Conservation (phyloP, 2,329 filamentous ascomycete genomes). For the Exophiala viscosa region DNA sequence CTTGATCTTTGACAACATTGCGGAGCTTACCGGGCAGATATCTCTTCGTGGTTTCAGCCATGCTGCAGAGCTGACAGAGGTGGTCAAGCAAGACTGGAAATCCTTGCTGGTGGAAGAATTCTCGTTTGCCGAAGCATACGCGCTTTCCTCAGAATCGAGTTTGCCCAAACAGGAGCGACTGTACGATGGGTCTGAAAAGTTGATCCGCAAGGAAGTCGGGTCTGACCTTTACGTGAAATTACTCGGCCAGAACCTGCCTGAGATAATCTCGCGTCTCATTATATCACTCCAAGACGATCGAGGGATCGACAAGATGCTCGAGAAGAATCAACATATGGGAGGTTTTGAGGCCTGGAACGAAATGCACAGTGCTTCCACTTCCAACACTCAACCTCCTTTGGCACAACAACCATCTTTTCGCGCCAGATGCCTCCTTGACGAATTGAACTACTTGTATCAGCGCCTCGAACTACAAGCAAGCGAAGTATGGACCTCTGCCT, state of each 20-base stretch:
- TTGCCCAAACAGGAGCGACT: slow-evolving; percentile 41
- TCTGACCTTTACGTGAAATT: slow-evolving; percentile 60
- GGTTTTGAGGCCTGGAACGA: slow-evolving; percentile 48
- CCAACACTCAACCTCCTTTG: slow-evolving; percentile 62
- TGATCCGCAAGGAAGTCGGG: slow-evolving; percentile 67
- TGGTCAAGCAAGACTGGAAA: slow-evolving; percentile 52
- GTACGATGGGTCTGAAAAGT: slow-evolving; percentile 58
- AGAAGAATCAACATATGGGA: slow-evolving; percentile 47
- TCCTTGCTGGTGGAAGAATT: slow-evolving; percentile 67
- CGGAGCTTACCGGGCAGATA: slow-evolving; percentile 75
- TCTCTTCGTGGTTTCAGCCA: slow-evolving; percentile 73
- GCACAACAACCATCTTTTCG: slow-evolving; percentile 86
- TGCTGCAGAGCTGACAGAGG: slow-evolving; percentile 56
- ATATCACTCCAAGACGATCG: slow-evolving; percentile 74
- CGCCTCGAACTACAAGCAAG: slow-evolving; percentile 63
- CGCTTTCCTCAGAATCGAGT: slow-evolving; percentile 70
- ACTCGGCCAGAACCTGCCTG: slow-evolving; percentile 67
- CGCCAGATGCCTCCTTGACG: slow-evolving; percentile 69
- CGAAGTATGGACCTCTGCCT: slow-evolving; percentile 69
- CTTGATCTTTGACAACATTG: slow-evolving; percentile 66
- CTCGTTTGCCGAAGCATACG: slow-evolving; percentile 75
- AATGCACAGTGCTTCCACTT: slow-evolving; percentile 68
- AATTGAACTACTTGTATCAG: slow-evolving; percentile 74
- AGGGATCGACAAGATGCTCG: slow-evolving; percentile 64
- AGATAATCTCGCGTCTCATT: slow-evolving; percentile 73